Evolutionary conservation across 495 filamentous ascomycete species (phyloP), one percentile per base, ranked within the genome.

Genomic region (Podospora appendiculata): DNA sequence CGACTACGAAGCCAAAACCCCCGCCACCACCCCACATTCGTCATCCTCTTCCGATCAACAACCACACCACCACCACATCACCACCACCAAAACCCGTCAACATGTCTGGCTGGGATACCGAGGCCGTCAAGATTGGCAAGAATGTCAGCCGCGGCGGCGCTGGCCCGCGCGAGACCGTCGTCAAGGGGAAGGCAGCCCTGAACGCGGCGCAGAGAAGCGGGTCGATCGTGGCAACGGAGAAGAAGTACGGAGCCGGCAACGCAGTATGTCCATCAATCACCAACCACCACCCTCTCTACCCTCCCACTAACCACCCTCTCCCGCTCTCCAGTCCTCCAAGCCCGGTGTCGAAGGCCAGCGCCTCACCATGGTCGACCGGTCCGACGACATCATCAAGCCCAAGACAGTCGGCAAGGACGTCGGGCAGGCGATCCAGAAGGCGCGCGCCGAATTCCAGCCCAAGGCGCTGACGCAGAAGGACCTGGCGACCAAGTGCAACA

Each of bases 331-430:
- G 81, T 70, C 77, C 52, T 73, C 73, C 52, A 81, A 81, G 64
- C 60, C 78, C 55, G 76, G 66, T 45, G 75, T 78, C 55, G 92
- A 97, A 76, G 93, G 93, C 63, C 93, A 99, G 72, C 90, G 87
- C 65, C 79, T 97, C 48, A 97, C 93, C 42, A 99, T 96, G 78
- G 90, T 99, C 67, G 93, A 97, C 79, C 93, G 93, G 60, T 81
- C 83, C 69, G 94, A 97, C 78, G 93, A 96, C 68, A 95, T 96
- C 73, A 83, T 96, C 69, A 95, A 95, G 75, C 90, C 90, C 59
- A 91, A 90, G 71, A 95, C 89, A 49, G 79, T 96, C 45, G 89
- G 90, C 59, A 67, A 73, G 55, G 75, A 81, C 47, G 89, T 97
- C 54, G 90, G 86, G 55, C 79, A 86, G 52, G 89, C 85, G 19